These are phyloP conservation scores for Macrolepiota albuminosa DNA, from an alignment of 768 basidiomycete species.

Conservation along the genomic window DNA sequence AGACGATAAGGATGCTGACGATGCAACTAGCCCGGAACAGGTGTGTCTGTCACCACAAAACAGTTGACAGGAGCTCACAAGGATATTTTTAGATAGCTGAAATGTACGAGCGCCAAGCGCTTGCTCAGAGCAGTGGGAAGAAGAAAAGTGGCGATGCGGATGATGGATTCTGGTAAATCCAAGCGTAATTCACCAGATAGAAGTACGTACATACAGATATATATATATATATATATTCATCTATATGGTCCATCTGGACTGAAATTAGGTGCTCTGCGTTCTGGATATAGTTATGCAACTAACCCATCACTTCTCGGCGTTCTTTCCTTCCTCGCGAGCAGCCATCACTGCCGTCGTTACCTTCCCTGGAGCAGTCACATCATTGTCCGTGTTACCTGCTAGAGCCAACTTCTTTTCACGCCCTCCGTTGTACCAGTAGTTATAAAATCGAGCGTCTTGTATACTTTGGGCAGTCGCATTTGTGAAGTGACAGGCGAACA, in stretches of 20 bases:
- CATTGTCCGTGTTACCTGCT: constrained; percentile 18
- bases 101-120: constrained; percentile 87
- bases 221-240: constrained; percentile 9
- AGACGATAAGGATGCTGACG: constrained; percentile 91
- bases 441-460: constrained; percentile 80
- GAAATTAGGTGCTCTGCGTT: not conserved
- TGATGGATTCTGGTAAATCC: constrained; percentile 72
- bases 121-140: constrained; percentile 70
- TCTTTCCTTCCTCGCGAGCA: constrained; percentile 36
- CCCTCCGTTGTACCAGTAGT: constrained; percentile 90
- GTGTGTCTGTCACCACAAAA: constrained; percentile 32
- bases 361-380: constrained; percentile 30
- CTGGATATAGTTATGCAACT: not conserved
- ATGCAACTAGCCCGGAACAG: constrained; percentile 92
- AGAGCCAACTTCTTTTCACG: constrained; percentile 63
- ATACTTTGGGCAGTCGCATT: constrained; percentile 84
- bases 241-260: constrained; percentile 13
- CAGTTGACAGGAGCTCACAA: constrained; percentile 2
- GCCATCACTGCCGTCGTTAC: constrained; percentile 50
- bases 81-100: constrained; percentile 65
- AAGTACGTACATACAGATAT: constrained; percentile 16
- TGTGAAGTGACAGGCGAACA: constrained; percentile 91
- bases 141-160: constrained; percentile 68
- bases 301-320: constrained; percentile 22
- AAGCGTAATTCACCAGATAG: not conserved